Evolutionary conservation across 495 filamentous ascomycete genomes (phyloP).

Genomic region (Aspergillus leporis): DNA sequence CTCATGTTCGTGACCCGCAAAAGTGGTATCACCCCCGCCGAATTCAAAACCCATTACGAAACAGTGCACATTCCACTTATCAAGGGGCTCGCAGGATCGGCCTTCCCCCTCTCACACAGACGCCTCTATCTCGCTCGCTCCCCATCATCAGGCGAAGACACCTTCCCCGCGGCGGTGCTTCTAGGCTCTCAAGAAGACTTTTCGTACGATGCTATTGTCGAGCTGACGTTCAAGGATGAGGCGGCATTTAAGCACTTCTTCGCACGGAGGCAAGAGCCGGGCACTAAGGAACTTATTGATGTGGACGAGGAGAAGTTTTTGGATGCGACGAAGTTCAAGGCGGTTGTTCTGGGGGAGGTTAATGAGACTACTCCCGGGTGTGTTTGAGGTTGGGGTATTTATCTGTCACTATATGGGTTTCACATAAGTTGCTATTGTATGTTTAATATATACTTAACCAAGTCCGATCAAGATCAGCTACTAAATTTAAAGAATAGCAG

Average conservation of each 20-base stretch:
- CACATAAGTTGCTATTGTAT: too few relatives aligned
- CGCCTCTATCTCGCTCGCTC: constrained; percentile 31
- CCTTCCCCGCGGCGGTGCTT: constrained; percentile 22
- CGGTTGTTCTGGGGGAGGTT: constrained; percentile 24
- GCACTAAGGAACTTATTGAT: constrained; percentile 12
- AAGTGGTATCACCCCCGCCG: constrained; percentile 23
- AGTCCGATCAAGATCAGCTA: too few relatives aligned
- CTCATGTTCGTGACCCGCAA: constrained; percentile 33
- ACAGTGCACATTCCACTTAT: constrained; percentile 32
- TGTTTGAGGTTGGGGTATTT: too few relatives aligned
- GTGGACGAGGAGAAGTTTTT: constrained; percentile 28
- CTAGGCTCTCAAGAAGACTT: constrained; percentile 28
- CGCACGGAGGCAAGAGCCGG: constrained; percentile 16
- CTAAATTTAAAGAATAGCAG: too few relatives aligned
- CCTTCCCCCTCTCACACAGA: constrained; percentile 27
- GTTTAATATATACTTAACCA: too few relatives aligned
- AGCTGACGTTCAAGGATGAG: constrained; percentile 25
- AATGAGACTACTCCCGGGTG: neutral
- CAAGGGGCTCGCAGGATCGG: constrained; percentile 23
- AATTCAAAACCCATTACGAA: constrained; percentile 37
- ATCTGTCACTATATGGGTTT: too few relatives aligned
- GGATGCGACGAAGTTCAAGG: constrained; percentile 21
- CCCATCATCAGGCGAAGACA: constrained; percentile 3
- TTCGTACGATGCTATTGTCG: constrained; percentile 29
- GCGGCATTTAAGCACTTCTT: constrained; percentile 25